phyloP scores from a whole-genome alignment of 2,329 filamentous ascomycete genomes.

The Trematosphaeria pertusa region DNA sequence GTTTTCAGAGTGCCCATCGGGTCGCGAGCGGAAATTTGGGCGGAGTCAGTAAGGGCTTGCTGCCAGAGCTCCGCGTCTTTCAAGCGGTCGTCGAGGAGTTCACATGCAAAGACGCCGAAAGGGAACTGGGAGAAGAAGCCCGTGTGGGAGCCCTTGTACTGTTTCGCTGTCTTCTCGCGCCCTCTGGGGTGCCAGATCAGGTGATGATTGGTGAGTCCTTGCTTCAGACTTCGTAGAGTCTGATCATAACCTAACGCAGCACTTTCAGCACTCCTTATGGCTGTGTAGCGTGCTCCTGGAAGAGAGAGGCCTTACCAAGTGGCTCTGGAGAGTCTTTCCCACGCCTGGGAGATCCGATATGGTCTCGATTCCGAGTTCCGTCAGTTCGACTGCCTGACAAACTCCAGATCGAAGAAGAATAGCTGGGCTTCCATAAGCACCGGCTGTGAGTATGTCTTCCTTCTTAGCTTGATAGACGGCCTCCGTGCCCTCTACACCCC shows the following conservation, averaged over 20 bases:
- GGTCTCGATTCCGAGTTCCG: slow-evolving; percentile 57
- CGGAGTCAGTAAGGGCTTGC: slow-evolving; percentile 44
- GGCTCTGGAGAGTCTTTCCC: slow-evolving; percentile 68
- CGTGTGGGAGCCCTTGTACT: slow-evolving; percentile 63
- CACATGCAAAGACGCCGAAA: slow-evolving; percentile 66
- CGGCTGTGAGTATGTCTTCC: slow-evolving; percentile 26
- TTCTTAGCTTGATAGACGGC: slow-evolving; percentile 32
- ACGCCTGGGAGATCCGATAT: slow-evolving; percentile 64
- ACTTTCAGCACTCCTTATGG: not conserved
- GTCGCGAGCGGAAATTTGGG: slow-evolving; percentile 55
- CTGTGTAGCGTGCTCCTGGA: slow-evolving; percentile 37
- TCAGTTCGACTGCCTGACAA: slow-evolving; percentile 59
- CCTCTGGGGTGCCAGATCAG: slow-evolving; percentile 61
- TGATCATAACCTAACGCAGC: slow-evolving; percentile 54
- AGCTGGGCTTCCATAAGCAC: slow-evolving; percentile 24
- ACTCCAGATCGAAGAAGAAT: slow-evolving; percentile 60
- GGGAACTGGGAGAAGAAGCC: slow-evolving; percentile 66
- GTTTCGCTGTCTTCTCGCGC: slow-evolving; percentile 55
- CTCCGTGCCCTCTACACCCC: slow-evolving; percentile 47
- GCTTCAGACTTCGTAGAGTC: slow-evolving; percentile 66
- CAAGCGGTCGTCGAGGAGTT: slow-evolving; percentile 65
- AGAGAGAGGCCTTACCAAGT: slow-evolving; percentile 54
- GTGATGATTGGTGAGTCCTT: slow-evolving; percentile 59
- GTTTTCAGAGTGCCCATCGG: slow-evolving; percentile 64
- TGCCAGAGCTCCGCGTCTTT: slow-evolving; percentile 61